Evolutionary conservation across 2,329 filamentous ascomycete genomes (phyloP).

Genomic region (Penicillium hordei): DNA sequence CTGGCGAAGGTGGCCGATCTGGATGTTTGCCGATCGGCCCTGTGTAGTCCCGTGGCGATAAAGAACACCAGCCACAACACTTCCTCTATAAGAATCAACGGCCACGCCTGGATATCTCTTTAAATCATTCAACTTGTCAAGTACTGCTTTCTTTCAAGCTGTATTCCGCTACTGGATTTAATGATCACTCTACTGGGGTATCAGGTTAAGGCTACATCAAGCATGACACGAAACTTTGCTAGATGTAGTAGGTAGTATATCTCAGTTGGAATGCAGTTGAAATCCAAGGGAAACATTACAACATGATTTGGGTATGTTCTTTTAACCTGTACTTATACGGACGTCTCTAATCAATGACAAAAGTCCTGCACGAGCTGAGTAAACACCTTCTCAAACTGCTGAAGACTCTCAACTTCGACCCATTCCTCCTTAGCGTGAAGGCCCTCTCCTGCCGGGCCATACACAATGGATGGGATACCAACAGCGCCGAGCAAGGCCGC

Average conservation of each 20-base stretch:
- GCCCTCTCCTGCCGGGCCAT: constrained; percentile 51
- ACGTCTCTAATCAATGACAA: constrained; percentile 12
- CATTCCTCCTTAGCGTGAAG: constrained; percentile 54
- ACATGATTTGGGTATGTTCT: background rate
- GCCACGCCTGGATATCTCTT: background rate
- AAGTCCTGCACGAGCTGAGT: constrained; percentile 21
- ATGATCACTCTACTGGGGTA: background rate
- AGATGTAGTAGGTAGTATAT: background rate
- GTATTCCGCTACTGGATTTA: background rate
- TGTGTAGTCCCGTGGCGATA: constrained; percentile 20
- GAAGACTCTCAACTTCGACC: constrained; percentile 48
- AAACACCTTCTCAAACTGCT: constrained; percentile 31
- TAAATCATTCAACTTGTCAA: background rate
- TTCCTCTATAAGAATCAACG: background rate
- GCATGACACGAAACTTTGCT: background rate
- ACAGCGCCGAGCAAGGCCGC: constrained; percentile 49
- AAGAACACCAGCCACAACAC: constrained; percentile 13
- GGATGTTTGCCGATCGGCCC: constrained; percentile 3
- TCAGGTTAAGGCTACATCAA: background rate
- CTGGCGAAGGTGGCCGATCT: background rate
- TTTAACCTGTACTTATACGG: background rate
- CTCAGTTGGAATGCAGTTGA: background rate
- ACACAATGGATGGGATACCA: constrained; percentile 51
- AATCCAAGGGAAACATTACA: background rate
- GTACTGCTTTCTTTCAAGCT: background rate